Evolutionary conservation across 73 alveolate species (phyloP).

Genomic region (Tetrahymena borealis): DNA sequence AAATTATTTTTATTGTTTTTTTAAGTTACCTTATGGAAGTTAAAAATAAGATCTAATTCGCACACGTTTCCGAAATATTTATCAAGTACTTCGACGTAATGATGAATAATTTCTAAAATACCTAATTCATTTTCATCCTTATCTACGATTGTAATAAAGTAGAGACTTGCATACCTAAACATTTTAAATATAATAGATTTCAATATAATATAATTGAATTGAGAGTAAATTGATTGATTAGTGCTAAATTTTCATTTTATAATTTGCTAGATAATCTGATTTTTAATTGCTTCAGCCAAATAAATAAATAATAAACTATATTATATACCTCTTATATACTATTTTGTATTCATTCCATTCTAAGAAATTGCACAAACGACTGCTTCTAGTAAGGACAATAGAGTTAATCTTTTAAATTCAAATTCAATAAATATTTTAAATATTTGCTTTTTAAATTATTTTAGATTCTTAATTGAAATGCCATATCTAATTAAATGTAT

Average conservation of each 20-base stretch:
- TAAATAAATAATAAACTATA: background rate
- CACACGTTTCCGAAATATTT: slow-evolving; percentile 95
- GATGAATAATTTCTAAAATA: slow-evolving; percentile 84
- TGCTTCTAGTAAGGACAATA: slow-evolving; percentile 34
- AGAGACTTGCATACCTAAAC: slow-evolving; percentile 90
- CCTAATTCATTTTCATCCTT: slow-evolving; percentile 95
- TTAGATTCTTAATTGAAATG: background rate
- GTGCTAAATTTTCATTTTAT: too few species aligned
- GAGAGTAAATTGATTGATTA: too few species aligned
- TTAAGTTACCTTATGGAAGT: slow-evolving; percentile 89
- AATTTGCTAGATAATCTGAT: background rate
- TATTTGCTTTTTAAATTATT: background rate
- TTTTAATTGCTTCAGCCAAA: background rate
- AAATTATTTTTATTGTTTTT: too few species aligned
- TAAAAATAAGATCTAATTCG: slow-evolving; percentile 92
- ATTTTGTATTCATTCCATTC: slow-evolving; percentile 38
- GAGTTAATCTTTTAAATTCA: slow-evolving; percentile 14
- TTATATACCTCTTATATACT: slow-evolving; percentile 25
- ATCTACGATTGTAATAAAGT: slow-evolving; percentile 94
- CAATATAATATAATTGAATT: too few species aligned
- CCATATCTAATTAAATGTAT: background rate
- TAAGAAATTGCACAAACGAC: slow-evolving; percentile 35
- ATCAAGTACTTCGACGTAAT: slow-evolving; percentile 90
- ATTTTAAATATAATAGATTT: too few species aligned
- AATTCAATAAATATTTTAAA: background rate